Conservation (phyloP, 257 asterid species). For the Forsythia viridissima region DNA sequence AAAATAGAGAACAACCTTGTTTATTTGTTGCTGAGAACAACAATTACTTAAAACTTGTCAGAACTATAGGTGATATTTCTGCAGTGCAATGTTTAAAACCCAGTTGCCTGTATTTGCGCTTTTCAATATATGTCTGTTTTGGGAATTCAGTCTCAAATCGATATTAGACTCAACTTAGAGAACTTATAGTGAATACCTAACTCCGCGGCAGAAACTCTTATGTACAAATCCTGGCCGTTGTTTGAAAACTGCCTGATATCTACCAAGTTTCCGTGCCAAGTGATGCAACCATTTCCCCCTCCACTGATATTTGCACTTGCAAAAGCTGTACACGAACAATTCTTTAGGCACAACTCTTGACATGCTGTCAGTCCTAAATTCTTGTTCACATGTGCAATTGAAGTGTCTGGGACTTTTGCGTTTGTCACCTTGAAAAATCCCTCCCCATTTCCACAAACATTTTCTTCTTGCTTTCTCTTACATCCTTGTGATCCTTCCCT, state of each 20-base stretch:
- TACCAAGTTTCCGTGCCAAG: conserved; percentile 37
- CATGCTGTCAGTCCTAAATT: conserved; percentile 30
- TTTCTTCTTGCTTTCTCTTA: conserved; percentile 25
- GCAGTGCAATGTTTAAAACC: too few relatives aligned
- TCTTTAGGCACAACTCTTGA: conserved; percentile 25
- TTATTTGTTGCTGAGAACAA: too few relatives aligned
- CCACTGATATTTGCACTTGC: conserved; percentile 32
- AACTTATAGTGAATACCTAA: conserved; percentile 18
- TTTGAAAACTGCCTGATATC: conserved; percentile 38
- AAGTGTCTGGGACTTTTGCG: conserved; percentile 34
- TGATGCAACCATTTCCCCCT: conserved; percentile 40
- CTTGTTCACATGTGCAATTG: conserved; percentile 25
- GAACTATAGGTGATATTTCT: too few relatives aligned
- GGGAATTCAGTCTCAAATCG: too few relatives aligned
- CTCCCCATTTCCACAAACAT: conserved; percentile 28
- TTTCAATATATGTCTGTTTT: too few relatives aligned
- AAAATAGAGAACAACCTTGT: background rate
- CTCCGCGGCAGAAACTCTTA: conserved; percentile 26
- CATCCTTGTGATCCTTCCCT: conserved; percentile 41
- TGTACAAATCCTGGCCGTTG: conserved; percentile 39
- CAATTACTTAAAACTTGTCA: too few relatives aligned
- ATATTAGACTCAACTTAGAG: background rate
- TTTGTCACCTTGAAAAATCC: conserved; percentile 26
- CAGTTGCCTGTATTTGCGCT: too few relatives aligned
- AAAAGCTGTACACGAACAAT: conserved; percentile 41